These are phyloP conservation scores for Tetraselmis chui DNA, from an alignment of 139 green algal species.

Conservation along the genomic window DNA sequence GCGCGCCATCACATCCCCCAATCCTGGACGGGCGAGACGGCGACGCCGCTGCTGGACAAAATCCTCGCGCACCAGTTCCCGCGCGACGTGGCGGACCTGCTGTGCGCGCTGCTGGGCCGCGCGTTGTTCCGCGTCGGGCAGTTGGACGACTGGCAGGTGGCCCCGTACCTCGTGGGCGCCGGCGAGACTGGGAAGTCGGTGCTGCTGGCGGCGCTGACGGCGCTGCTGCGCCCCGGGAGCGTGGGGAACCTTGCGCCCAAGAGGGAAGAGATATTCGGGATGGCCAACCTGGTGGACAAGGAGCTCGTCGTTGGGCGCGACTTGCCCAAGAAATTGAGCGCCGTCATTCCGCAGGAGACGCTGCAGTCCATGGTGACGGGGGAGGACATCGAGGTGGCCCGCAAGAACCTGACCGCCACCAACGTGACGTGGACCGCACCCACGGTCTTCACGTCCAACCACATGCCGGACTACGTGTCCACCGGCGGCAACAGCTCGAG, in stretches of 20 bases:
- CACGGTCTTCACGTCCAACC: conserved; percentile 7
- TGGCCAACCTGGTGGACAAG: background rate
- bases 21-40: background rate
- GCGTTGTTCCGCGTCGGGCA: conserved; percentile 9
- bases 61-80: conserved; percentile 3
- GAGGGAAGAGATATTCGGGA: conserved; percentile 1
- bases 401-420: background rate
- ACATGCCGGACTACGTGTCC: conserved; percentile 11
- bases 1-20: background rate
- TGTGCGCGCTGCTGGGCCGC: conserved; percentile 13
- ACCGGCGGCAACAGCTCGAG: background rate
- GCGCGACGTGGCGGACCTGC: conserved; percentile 1
- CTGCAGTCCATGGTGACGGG: conserved; percentile 5
- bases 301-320: conserved; percentile 1
- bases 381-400: conserved; percentile 1
- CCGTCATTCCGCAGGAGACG: background rate
- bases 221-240: background rate
- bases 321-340: background rate
- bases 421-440: background rate
- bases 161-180: conserved; percentile 8
- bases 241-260: too few species aligned
- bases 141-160: conserved; percentile 24
- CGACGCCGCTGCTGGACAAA: conserved; percentile 10
- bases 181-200: conserved; percentile 13
- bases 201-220: background rate